Base-by-base conservation (phyloP, 805 yeast genomes). In the Myxozyma lipomycoides region DNA sequence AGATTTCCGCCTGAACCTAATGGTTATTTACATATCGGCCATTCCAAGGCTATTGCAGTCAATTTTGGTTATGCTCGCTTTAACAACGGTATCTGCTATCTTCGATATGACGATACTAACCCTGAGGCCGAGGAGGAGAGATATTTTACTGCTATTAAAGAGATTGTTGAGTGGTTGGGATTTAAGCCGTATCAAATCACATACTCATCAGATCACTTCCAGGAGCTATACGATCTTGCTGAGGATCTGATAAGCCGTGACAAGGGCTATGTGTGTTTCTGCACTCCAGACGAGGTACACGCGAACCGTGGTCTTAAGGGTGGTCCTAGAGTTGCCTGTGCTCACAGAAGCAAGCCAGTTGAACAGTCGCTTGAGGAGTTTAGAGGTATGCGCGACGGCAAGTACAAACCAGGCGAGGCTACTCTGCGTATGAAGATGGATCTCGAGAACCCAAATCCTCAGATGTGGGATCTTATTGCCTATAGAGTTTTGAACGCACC, bases 391-490 rank as follows among this genome's bases (percentile, higher is more conserved):
- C 81, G 84, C 65, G 88, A 88, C 64, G 98, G 98, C 39, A 73
- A 75, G 57, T 93, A 84, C 71, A 75, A 78, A 60, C 89, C 89
- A 38, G 98, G 98, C 59, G 86, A 87, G 69, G 98, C 96, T 26
- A 88, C 89, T 9, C 76, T 93, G 66, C 84, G 99, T 73, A 93
- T 93, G 98, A 91, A 91, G 68, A 96, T 88, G 75, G 96, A 93
- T 64, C 73, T 93, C 57, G 66, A 70, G 6, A 85, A 93, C 17
- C 95, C 96, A 57, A 86, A 87, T 58, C 99, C 99, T 17, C 98
- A 93, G 73, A 93, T 93, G 98, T 93, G 99, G 99, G 99, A 93
- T 71, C 77, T 93, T 59, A 93, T 93, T 56, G 98, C 98, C 10
- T 93, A 93, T 73, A 81, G 99, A 68, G 96, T 93, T 2, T 75